Evolutionary conservation across 371 early-diverging fungal genomes (phyloP).

Genomic region (Lichtheimia ornata): DNA sequence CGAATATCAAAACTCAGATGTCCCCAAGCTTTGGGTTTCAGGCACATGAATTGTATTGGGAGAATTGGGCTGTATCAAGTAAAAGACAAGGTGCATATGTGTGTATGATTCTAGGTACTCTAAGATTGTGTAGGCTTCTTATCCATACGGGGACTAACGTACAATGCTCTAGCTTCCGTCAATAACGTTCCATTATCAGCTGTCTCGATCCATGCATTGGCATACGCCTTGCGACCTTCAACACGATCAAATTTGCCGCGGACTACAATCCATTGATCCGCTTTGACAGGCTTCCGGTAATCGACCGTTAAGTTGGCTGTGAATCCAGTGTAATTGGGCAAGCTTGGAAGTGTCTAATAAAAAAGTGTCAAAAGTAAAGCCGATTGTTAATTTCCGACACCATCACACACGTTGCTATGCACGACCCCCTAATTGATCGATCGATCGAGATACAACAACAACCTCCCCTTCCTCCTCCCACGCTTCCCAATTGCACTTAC

Average conservation of each 20-base stretch:
- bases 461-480: background rate
- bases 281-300: conserved; percentile 71
- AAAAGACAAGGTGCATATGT: background rate
- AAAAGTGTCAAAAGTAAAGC: too few relatives aligned
- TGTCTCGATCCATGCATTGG: conserved; percentile 63
- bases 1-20: conserved; percentile 19
- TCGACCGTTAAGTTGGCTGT: conserved; percentile 78
- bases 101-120: background rate
- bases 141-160: conserved; percentile 56
- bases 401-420: too few relatives aligned
- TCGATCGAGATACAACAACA: background rate
- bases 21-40: conserved; percentile 25
- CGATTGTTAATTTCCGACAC: too few relatives aligned
- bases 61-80: background rate
- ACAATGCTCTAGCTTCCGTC: conserved; percentile 70
- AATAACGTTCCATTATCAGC: conserved; percentile 47
- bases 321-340: conserved; percentile 71
- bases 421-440: background rate
- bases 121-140: conserved; percentile 10
- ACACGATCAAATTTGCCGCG: conserved; percentile 58
- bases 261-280: conserved; percentile 68
- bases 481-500: conserved; percentile 37
- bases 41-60: conserved; percentile 7
- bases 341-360: conserved; percentile 49
- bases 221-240: conserved; percentile 76